Evolutionary conservation across 2,329 filamentous ascomycete genomes (phyloP), one percentile per base, ranked within the genome.

Genomic region (Ceratocystiopsis minuta): DNA sequence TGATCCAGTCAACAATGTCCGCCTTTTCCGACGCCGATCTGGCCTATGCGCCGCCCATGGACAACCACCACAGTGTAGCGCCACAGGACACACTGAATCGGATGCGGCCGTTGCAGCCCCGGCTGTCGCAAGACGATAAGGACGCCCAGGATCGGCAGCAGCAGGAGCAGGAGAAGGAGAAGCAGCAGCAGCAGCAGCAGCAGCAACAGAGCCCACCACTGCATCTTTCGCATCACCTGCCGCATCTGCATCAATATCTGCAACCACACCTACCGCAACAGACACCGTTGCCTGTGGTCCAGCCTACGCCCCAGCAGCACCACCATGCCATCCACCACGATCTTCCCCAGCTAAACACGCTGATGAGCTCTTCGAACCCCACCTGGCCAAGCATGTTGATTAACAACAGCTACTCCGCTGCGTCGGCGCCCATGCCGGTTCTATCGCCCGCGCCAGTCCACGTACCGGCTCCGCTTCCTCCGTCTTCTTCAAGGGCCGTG

Each of bases 381-480:
- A 67, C 70, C 48, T 92, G 84, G 84, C 84, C 84, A 9, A 88
- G 82, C 57, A 80, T 86, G 70, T 64, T 88, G 55, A 81, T 79
- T 37, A 80, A 79, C 49, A 66, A 72, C 36, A 72, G 60, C 49
- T 84, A 75, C 53, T 67, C 74, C 37, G 67, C 76, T 35, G 65
- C 72, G 36, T 67, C 70, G 44, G 69, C 76, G n/a, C 28, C 36
- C 12, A 34, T 40, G 32, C 38, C 38, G 28, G 36, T 44, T 17
- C 37, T 35, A 9, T 28, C 24, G 24, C 24, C 24, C 24, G 24
- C 9, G 9, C 24, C 24, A 2, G 24, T 10, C 24, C 24, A 28
- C 24, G 11, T 28, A 10, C 24, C 24, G 7, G 24, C 24, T 28
- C 24, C 24, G 24, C 24, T 28, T 28, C 24, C 24, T 6, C 24